Base-by-base conservation (phyloP, 225 moss, liverwort and hornwort species). In the Bryum argenteum region DNA sequence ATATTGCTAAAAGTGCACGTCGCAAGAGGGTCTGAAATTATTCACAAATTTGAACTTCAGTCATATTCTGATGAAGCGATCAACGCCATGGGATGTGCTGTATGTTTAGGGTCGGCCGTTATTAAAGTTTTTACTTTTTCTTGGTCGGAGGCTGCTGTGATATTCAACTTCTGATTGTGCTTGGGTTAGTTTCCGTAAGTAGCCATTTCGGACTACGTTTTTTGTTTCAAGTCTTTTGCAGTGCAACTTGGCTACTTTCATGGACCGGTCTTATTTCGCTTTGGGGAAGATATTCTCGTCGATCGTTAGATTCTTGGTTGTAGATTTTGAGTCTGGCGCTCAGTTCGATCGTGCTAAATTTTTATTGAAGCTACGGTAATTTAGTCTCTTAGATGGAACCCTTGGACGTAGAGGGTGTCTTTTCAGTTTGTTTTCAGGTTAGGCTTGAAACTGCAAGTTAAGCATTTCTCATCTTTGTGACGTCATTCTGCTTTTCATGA, bases 381-480 rank as follows among this genome's bases (percentile, higher is more conserved):
- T 20, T 26, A n/a, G 14, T 55, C 45, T 23, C 18, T 6, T 16
- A 3, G 59, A 37, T 65, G 56, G 43, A 8, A 44, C 28, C 5
- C 37, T 65, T 3, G 65, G 37, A 56, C 37, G 45, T 65, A 65
- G 68, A 63, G 48, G 50, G 40, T 70, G 66, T 18, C n/a, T 18
- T 21, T 8, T 38, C 68, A 63, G 67, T 9, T 37, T 38, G 63
- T 39, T 45, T 8, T 16, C 24, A 54, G 67, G 28, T 59, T 53
- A 54, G 67, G 28, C 61, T 53, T 42, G 8, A 28, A 52, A 75
- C 53, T 53, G 42, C 8, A 61, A 75, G 11, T 68, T 82, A n/a
- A 28, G 53, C n/a, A 53, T 67, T 58, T 17, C 53, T 33, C 13
- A 43, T 28, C 37, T 47, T 47, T 57, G 15, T 13, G 15, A 22